A percentile compares a stretch with the other conserved stretches of the same genome.
These are phyloP conservation scores for Ustilago trichophora DNA, from an alignment of 1,284 basidiomycete species.

Conservation along the genomic window DNA sequence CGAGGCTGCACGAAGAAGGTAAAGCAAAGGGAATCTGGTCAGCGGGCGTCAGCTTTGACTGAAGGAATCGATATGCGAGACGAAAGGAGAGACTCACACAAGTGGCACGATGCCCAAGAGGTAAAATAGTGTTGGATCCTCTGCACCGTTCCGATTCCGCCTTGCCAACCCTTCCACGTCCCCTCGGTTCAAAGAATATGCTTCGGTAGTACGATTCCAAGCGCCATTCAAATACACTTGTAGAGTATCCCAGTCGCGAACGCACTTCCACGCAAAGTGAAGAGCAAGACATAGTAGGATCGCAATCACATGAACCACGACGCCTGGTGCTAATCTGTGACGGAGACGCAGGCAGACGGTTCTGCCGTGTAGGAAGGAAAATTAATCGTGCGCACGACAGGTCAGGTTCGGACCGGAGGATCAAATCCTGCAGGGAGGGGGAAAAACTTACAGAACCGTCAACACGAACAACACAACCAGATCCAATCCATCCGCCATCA, in stretches of 20 bases:
- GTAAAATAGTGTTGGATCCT: slow-evolving; percentile 25
- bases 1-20: slow-evolving; percentile 2
- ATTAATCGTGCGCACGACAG: too few relatives aligned
- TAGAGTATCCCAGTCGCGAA: slow-evolving; percentile 27
- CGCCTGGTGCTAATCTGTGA: slow-evolving; percentile 7
- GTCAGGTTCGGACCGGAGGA: too few relatives aligned
- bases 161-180: slow-evolving; percentile 5
- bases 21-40: too few relatives aligned
- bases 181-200: neutral
- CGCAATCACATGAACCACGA: slow-evolving; percentile 16
- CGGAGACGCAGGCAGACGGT: slow-evolving; percentile 14
- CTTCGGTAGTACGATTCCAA: slow-evolving; percentile 2
- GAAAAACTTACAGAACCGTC: slow-evolving; percentile 16
- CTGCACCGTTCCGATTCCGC: slow-evolving; percentile 12
- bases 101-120: slow-evolving; percentile 29
- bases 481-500: slow-evolving; percentile 20
- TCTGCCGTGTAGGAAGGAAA: neutral
- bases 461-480: slow-evolving; percentile 20
- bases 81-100: slow-evolving; percentile 20
- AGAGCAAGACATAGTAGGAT: slow-evolving; percentile 19
- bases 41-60: too few relatives aligned
- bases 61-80: too few relatives aligned
- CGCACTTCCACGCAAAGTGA: slow-evolving; percentile 36
- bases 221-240: slow-evolving; percentile 22
- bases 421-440: too few relatives aligned